phyloP scores from a whole-genome alignment of 495 filamentous ascomycete species.

The Annulohypoxylon nitens region DNA sequence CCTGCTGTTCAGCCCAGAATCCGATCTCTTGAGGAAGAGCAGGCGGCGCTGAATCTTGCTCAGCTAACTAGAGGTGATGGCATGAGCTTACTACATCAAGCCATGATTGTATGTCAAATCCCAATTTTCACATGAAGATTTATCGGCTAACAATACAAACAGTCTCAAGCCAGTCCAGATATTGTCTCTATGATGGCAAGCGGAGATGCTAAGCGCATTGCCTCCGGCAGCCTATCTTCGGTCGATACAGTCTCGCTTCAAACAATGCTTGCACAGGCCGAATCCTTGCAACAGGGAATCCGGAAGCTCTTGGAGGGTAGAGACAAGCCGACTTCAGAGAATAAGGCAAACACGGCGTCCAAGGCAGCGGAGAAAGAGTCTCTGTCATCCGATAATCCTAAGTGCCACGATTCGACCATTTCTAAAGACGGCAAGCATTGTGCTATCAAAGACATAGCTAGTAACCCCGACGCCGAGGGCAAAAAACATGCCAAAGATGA shows the following conservation, averaged over 20 bases:
- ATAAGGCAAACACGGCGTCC: background rate
- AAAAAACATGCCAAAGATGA: slow-evolving; percentile 22
- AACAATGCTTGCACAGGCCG: slow-evolving; percentile 48
- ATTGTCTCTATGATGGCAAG: slow-evolving; percentile 55
- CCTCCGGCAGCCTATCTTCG: slow-evolving; percentile 36
- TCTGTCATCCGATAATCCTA: slow-evolving; percentile 27
- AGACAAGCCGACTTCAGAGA: slow-evolving; percentile 16
- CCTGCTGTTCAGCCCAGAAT: slow-evolving; percentile 31
- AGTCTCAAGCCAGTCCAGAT: slow-evolving; percentile 55
- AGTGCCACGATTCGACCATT: slow-evolving; percentile 32
- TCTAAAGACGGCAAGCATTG: slow-evolving; percentile 35
- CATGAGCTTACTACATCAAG: slow-evolving; percentile 55
- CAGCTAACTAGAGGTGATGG: slow-evolving; percentile 56
- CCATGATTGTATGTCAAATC: slow-evolving; percentile 58
- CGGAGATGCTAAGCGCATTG: slow-evolving; percentile 50
- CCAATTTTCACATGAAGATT: background rate
- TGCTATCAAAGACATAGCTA: slow-evolving; percentile 12
- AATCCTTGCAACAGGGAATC: slow-evolving; percentile 36
- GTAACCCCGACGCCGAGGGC: slow-evolving; percentile 17
- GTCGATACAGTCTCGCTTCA: slow-evolving; percentile 45
- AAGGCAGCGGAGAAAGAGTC: slow-evolving; percentile 17
- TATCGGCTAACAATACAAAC: slow-evolving; percentile 38
- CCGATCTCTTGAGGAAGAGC: slow-evolving; percentile 59
- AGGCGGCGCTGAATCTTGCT: slow-evolving; percentile 69
- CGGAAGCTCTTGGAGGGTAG: slow-evolving; percentile 33